Conservation (phyloP, 2,329 filamentous ascomycete genomes). For the Colletotrichum higginsianum region DNA sequence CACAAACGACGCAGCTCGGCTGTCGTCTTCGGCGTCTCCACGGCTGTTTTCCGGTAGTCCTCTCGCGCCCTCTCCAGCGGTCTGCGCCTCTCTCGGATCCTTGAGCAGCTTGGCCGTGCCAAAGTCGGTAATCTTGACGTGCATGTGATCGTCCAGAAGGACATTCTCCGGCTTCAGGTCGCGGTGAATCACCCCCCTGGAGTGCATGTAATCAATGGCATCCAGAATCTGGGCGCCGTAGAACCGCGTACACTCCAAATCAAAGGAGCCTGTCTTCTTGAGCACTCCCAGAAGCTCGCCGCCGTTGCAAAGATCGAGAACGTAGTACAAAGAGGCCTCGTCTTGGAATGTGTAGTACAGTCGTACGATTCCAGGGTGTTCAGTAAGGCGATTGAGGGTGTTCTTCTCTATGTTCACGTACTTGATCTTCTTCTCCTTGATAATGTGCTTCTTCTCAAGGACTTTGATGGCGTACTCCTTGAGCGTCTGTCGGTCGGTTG, state of each 20-base stretch:
- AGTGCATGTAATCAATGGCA: conserved; percentile 98
- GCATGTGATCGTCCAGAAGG: conserved; percentile 93
- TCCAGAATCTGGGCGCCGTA: conserved; percentile 97
- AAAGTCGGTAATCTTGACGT: conserved; percentile 99
- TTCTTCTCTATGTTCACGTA: conserved; percentile 99
- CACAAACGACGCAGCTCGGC: conserved; percentile 92
- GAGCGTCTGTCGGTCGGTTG: conserved; percentile 91
- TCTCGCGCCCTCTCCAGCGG: conserved; percentile 57
- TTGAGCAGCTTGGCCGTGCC: conserved; percentile 96
- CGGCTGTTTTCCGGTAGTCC: conserved; percentile 55
- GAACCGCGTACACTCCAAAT: conserved; percentile 93
- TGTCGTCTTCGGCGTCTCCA: conserved; percentile 69
- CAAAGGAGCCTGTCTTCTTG: conserved; percentile 95
- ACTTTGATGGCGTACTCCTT: conserved; percentile 99
- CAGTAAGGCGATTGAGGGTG: conserved; percentile 93
- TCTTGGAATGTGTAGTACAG: conserved; percentile 99
- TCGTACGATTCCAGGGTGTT: conserved; percentile 95
- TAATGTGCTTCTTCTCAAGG: conserved; percentile 97
- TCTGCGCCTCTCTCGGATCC: conserved; percentile 64
- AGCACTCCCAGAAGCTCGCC: conserved; percentile 93
- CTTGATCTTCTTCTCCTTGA: conserved; percentile 99
- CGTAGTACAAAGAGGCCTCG: conserved; percentile 95
- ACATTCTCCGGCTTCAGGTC: conserved; percentile 98
- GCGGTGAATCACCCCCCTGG: conserved; percentile 93
- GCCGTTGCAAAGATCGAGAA: conserved; percentile 91